Base-by-base conservation (phyloP, 352 stramenopile genomes). In the Globisporangium sylvaticum region DNA sequence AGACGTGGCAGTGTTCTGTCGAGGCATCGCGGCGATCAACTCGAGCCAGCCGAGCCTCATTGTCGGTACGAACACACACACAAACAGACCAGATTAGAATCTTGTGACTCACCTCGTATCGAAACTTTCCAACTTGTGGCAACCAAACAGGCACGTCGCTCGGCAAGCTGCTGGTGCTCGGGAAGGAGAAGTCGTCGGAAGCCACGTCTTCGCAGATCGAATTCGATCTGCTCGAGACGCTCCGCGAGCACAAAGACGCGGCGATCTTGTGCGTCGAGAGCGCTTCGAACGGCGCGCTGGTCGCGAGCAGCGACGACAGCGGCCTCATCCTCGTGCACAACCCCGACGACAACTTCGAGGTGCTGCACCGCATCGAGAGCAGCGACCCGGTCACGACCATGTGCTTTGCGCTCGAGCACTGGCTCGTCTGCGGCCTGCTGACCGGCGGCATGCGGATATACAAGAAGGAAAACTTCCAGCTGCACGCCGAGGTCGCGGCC, bases 401-500 rank as follows among this genome's bases (percentile, higher is more conserved):
- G 42, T 75, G 74, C 8, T 91, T 91, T 55, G 75, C 82, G 27
- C 64, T 73, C 14, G 75, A 87, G 37, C 75, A 81, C 27, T 87
- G 82, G 76, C 65, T 92, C 39, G 44, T 91, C 22, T 74, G 55
- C 18, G 84, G 80, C n/a, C 87, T 86, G 58, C 58, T 91, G 20
- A 91, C 83, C 0, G 87, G 82, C 5, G 64, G 66, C 24, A 66
- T 95, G 50, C 80, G 80, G 18, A 62, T 94, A 54, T 92, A 78
- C 73, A 77, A 73, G 37, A 77, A 77, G 18, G 65, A 62, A 8
- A 70, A 58, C 29, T 87, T 88, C 71, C 73, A 69, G 46, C 29
- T 92, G 44, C 72, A 84, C 54, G 76, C 85, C 1, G 82, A 94
- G 66, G 71, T 95, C 42, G 81, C 79, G 25, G 87, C 82, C 18